phyloP scores from a whole-genome alignment of 495 filamentous ascomycete genomes.

The Tuber aestivum region DNA sequence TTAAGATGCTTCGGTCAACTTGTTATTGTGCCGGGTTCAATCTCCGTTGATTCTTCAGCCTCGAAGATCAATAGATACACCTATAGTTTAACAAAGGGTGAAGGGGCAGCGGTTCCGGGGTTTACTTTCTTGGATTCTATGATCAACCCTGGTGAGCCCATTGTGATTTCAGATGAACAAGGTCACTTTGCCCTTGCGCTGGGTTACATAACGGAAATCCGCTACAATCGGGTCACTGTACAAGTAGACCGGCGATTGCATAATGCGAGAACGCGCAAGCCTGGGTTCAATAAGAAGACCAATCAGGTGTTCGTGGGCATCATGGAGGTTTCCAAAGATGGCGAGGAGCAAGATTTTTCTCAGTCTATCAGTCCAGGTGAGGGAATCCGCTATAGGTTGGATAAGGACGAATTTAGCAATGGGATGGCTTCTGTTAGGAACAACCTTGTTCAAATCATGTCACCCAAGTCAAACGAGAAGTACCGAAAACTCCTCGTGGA shows the following conservation, averaged over 20 bases:
- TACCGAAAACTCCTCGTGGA: constrained; percentile 75
- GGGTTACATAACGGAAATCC: constrained; percentile 74
- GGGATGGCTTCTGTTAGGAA: constrained; percentile 93
- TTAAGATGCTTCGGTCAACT: constrained; percentile 57
- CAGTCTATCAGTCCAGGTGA: constrained; percentile 44
- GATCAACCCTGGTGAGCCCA: constrained; percentile 79
- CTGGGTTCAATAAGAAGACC: constrained; percentile 63
- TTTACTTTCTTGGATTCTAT: constrained; percentile 90
- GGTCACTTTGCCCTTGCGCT: constrained; percentile 92
- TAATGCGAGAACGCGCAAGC: constrained; percentile 67
- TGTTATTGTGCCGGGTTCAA: constrained; percentile 73
- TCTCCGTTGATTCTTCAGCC: constrained; percentile 57
- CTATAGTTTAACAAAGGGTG: constrained; percentile 71
- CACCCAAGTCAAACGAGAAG: constrained; percentile 46
- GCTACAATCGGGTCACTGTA: constrained; percentile 68
- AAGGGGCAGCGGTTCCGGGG: constrained; percentile 46
- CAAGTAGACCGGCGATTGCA: constrained; percentile 83
- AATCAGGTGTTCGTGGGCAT: constrained; percentile 88
- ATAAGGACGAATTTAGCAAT: constrained; percentile 97
- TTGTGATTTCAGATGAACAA: constrained; percentile 92
- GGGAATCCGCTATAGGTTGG: constrained; percentile 70
- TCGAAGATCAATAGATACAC: constrained; percentile 83
- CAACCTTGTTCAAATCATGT: constrained; percentile 88
- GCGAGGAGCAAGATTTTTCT: constrained; percentile 45
- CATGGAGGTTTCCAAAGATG: constrained; percentile 68